Evolutionary conservation across 495 filamentous ascomycete genomes (phyloP).

Genomic region (Astrothelium macrocarpum): DNA sequence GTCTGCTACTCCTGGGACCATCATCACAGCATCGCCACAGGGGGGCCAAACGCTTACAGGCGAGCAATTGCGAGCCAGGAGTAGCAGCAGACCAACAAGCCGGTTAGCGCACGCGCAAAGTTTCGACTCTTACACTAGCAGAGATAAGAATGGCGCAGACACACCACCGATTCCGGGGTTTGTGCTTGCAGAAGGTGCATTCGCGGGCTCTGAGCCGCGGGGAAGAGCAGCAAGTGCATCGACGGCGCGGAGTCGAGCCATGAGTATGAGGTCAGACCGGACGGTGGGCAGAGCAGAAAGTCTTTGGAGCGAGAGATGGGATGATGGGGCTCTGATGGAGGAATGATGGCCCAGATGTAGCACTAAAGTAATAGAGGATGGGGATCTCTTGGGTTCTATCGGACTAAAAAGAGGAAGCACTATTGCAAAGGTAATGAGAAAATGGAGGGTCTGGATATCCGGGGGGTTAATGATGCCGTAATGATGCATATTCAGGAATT

Average conservation of each 20-base stretch:
- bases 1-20: slow-evolving; percentile 57
- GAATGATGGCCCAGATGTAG: neutral
- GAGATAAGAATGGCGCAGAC: neutral
- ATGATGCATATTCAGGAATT: neutral
- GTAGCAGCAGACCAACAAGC: neutral
- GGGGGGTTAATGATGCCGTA: neutral
- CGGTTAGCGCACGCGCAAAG: neutral
- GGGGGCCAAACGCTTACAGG: slow-evolving; percentile 43
- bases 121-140: neutral
- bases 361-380: too few relatives aligned
- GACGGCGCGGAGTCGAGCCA: neutral
- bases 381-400: too few relatives aligned
- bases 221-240: neutral
- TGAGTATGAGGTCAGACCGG: neutral
- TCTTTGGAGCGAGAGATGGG: neutral
- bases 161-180: neutral
- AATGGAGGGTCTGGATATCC: neutral
- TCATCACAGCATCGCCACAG: slow-evolving; percentile 60
- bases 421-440: too few relatives aligned
- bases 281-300: neutral
- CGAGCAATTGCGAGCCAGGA: neutral
- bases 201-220: neutral
- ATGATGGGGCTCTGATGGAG: neutral
- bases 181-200: neutral
- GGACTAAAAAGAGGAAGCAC: neutral